Evolutionary conservation across 169 alveolate genomes (phyloP).

Genomic region (Eimeria maxima): DNA sequence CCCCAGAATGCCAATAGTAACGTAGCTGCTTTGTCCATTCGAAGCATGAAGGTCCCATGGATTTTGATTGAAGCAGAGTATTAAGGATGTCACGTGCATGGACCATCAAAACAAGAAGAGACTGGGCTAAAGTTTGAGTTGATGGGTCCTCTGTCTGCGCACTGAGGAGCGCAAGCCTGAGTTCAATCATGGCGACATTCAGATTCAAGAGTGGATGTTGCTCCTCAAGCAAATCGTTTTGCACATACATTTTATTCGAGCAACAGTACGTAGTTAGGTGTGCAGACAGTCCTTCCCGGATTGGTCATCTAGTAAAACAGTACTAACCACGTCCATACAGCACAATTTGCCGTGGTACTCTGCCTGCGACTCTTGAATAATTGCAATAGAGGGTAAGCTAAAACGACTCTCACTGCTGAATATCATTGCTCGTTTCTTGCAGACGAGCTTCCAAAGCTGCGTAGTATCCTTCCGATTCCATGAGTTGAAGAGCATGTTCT

Average conservation of each 20-base stretch:
- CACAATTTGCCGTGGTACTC: neutral
- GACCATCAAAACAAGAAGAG: slow-evolving; percentile 86
- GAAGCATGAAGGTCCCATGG: slow-evolving; percentile 90
- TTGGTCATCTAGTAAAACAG: neutral
- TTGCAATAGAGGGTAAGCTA: neutral
- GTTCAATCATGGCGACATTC: slow-evolving; percentile 96
- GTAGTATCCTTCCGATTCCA: neutral
- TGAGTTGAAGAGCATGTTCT: slow-evolving; percentile 49
- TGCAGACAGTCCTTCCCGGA: neutral
- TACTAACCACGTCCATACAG: neutral
- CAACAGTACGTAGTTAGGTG: neutral
- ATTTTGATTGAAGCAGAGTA: slow-evolving; percentile 85
- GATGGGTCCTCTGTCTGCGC: slow-evolving; percentile 89
- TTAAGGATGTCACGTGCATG: slow-evolving; percentile 90
- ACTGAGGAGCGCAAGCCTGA: slow-evolving; percentile 95
- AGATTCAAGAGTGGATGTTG: slow-evolving; percentile 92
- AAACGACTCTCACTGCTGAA: slow-evolving; percentile 28
- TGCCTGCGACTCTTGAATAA: neutral
- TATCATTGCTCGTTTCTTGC: slow-evolving; percentile 38
- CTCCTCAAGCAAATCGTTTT: slow-evolving; percentile 92
- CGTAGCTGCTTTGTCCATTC: slow-evolving; percentile 97
- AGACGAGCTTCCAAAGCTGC: slow-evolving; percentile 24
- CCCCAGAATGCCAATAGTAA: slow-evolving; percentile 92
- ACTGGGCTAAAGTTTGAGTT: slow-evolving; percentile 90
- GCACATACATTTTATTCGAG: slow-evolving; percentile 90